Base-by-base conservation (phyloP, 2,329 filamentous ascomycete species). In the Proliferodiscus dingleyae region DNA sequence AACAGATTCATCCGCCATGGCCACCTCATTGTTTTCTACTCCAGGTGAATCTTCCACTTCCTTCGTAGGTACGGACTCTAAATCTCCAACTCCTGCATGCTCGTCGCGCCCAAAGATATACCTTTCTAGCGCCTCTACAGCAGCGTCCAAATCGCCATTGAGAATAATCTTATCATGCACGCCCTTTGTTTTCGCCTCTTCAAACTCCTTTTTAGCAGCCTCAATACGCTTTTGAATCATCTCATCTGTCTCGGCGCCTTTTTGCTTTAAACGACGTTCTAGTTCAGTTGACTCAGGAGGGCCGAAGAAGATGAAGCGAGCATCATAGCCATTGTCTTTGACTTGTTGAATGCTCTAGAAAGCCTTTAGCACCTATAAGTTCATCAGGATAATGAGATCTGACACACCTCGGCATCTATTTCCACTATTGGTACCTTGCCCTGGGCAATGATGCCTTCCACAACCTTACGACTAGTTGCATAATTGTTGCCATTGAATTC, bases 381-480 rank as follows among this genome's bases (percentile, higher is more conserved):
- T 9, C 2, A 11, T 15, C 33, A 16, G 3, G 19, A 18, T n/a
- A 24, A 21, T 3, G 26, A 24, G 34, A 5, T 13, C 29, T n/a
- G n/a, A 61, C 68, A 65, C 68, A 80, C 78, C 59, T 78, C 71
- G 13, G 66, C 57, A 45, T 75, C 71, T 56, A 81, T 67, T 50
- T 72, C 68, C 53, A 81, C 68, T 3, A 83, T 53, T 2, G 80
- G 73, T 23, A 90, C 77, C 61, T 82, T 82, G 32, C 75, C 77
- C 7, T 68, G 61, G 37, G 76, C 73, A 15, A 68, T 63, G 19
- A 81, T 68, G 10, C 68, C 67, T 13, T 78, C 74, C 1, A 81
- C 68, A 2, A 68, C 66, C 48, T 73, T 77, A 49, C 67, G 68
- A 58, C 71, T 79, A 2, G 78, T 82, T 18, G 79, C 80, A 49